Percentiles rank a stretch among this genome's conserved stretches.
phyloP scores from a whole-genome alignment of 2,329 filamentous ascomycete species.

The Monilinia polystroma region DNA sequence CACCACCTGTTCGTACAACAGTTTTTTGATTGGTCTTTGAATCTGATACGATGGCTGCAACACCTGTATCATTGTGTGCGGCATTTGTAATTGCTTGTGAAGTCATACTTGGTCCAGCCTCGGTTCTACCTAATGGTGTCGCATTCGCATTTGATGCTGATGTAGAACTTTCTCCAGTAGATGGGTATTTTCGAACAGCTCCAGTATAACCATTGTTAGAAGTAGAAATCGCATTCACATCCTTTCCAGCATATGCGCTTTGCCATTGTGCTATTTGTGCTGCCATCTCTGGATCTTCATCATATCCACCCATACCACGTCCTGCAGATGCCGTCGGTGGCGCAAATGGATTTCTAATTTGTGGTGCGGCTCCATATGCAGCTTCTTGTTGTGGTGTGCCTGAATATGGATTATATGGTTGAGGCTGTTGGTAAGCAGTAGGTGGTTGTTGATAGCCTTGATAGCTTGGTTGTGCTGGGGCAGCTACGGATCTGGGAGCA shows the following conservation, averaged over 20 bases:
- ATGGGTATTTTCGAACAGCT: conserved; percentile 39
- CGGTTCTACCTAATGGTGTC: conserved; percentile 43
- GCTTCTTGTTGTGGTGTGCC: conserved; percentile 31
- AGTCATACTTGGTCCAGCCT: conserved; percentile 69
- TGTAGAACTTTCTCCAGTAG: conserved; percentile 46
- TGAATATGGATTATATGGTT: conserved; percentile 32
- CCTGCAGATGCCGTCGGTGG: conserved; percentile 51
- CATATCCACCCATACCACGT: conserved; percentile 43
- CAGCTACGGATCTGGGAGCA: conserved; percentile 58
- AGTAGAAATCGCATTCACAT: conserved; percentile 44
- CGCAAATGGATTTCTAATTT: conserved; percentile 80
- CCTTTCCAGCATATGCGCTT: conserved; percentile 74
- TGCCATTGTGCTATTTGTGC: conserved; percentile 95
- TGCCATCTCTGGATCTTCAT: conserved; percentile 76
- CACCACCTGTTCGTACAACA: conserved; percentile 82
- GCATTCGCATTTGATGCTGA: conserved; percentile 48
- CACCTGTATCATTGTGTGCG: conserved; percentile 48
- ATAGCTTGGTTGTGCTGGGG: conserved; percentile 37
- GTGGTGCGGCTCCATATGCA: conserved; percentile 56
- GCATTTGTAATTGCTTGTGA: conserved; percentile 58
- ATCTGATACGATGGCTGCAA: conserved; percentile 44
- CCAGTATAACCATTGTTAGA: conserved; percentile 38
- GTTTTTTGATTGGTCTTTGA: conserved; percentile 71
- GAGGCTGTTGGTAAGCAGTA: conserved; percentile 31
- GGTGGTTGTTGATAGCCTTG: conserved; percentile 36